Percentiles rank a stretch among this genome's conserved stretches.
Conservation (phyloP, 139 green algal species). For the Tetraselmis striata region DNA sequence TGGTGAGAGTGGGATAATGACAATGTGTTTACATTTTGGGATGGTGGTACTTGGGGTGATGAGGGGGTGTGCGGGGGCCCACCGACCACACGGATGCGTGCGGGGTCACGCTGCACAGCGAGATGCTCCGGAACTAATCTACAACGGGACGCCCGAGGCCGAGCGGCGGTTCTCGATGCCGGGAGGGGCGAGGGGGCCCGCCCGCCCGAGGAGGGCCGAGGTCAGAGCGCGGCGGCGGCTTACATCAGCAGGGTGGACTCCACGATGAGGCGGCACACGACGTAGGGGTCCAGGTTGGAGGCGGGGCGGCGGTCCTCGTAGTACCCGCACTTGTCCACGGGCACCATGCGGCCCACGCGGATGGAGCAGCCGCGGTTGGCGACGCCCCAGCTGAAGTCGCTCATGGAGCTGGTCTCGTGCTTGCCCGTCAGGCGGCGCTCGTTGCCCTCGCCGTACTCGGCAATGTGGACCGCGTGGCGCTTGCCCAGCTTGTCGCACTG, state of each 20-base stretch:
- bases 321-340: slow-evolving; percentile 91
- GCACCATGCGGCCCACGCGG: slow-evolving; percentile 78
- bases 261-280: slow-evolving; percentile 58
- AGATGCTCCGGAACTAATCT: too few relatives aligned
- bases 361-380: slow-evolving; percentile 94
- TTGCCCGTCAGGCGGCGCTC: slow-evolving; percentile 93
- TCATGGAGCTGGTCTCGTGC: slow-evolving; percentile 88
- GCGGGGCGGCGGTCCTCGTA: slow-evolving; percentile 93
- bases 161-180: too few relatives aligned
- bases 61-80: too few relatives aligned
- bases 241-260: slow-evolving; percentile 62
- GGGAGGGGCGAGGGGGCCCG: too few relatives aligned
- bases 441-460: slow-evolving; percentile 87
- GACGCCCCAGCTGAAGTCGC: slow-evolving; percentile 94
- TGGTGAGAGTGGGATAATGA: too few relatives aligned
- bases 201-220: too few relatives aligned
- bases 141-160: too few relatives aligned
- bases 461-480: slow-evolving; percentile 72
- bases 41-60: too few relatives aligned
- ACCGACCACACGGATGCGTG: too few relatives aligned
- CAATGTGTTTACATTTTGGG: too few relatives aligned
- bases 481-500: slow-evolving; percentile 86
- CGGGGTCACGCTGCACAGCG: too few relatives aligned
- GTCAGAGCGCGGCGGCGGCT: not conserved
- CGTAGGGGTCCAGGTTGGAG: slow-evolving; percentile 74